Evolutionary conservation across 1,284 basidiomycete species (phyloP).

Genomic region (Sporisorium graminicola): DNA sequence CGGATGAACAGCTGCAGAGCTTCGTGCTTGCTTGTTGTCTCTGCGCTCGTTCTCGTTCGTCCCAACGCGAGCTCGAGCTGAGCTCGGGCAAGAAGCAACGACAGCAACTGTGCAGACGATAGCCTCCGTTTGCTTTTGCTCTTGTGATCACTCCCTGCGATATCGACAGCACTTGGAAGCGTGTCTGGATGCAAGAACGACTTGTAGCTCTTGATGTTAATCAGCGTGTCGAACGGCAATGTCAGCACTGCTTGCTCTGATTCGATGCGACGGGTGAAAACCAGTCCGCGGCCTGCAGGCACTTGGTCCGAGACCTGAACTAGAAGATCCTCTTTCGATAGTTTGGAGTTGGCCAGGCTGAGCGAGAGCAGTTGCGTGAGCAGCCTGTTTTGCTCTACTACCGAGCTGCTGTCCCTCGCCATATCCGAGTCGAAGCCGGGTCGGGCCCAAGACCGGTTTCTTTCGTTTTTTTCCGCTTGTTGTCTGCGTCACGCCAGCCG

Average conservation of each 20-base stretch:
- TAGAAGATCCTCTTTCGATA: neutral
- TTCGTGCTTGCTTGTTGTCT: slow-evolving; percentile 9
- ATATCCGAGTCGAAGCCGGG: neutral
- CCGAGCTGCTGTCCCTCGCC: slow-evolving; percentile 17
- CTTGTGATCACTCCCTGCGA: slow-evolving; percentile 1
- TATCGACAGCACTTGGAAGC: slow-evolving; percentile 9
- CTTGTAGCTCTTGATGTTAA: slow-evolving; percentile 39
- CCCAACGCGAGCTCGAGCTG: slow-evolving; percentile 14
- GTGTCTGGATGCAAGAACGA: slow-evolving; percentile 23
- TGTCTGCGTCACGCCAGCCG: neutral
- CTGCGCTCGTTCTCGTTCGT: neutral
- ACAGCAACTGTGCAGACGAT: slow-evolving; percentile 38
- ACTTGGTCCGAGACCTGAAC: slow-evolving; percentile 34
- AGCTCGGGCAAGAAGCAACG: slow-evolving; percentile 28
- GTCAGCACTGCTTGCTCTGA: slow-evolving; percentile 35
- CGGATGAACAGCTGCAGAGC: slow-evolving; percentile 41
- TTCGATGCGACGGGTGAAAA: slow-evolving; percentile 31
- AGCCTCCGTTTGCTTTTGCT: slow-evolving; percentile 2
- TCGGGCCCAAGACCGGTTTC: neutral
- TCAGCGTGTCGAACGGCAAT: slow-evolving; percentile 20
- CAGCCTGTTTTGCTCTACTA: slow-evolving; percentile 23
- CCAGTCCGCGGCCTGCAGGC: slow-evolving; percentile 47
- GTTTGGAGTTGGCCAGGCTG: neutral
- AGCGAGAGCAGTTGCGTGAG: slow-evolving; percentile 25
- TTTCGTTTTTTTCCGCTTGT: neutral